Percentiles rank a stretch among this genome's conserved stretches.
Evolutionary conservation across 306 rosid genomes (phyloP).

Genomic region (Quercus rubra): DNA sequence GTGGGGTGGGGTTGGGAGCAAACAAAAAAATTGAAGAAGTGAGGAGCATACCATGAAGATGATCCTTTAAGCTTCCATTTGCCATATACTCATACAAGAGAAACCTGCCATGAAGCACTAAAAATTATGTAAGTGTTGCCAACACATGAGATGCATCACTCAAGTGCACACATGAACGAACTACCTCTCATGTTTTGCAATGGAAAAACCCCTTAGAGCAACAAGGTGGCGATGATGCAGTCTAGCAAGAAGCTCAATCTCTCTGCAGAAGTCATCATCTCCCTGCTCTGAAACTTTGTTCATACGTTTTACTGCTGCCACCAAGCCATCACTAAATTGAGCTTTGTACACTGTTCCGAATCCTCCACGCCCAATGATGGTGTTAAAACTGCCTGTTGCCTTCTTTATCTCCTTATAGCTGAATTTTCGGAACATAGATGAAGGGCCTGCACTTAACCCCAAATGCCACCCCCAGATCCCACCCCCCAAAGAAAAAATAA

Average conservation of each 20-base stretch:
- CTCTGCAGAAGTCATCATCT: conserved; percentile 86
- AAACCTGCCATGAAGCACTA: conserved; percentile 64
- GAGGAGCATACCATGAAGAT: conserved; percentile 87
- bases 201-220: conserved; percentile 78
- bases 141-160: conserved; percentile 25
- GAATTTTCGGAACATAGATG: conserved; percentile 70
- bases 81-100: conserved; percentile 92
- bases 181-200: conserved; percentile 79
- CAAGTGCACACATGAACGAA: conserved; percentile 9
- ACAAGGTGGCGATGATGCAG: conserved; percentile 98
- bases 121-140: conserved; percentile 23
- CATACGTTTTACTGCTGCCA: conserved; percentile 84
- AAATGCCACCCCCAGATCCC: background rate
- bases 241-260: conserved; percentile 88
- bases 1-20: too few species aligned
- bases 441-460: conserved; percentile 54
- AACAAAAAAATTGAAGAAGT: conserved; percentile 1
- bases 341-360: conserved; percentile 94
- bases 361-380: conserved; percentile 89
- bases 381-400: conserved; percentile 77
- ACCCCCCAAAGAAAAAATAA: conserved; percentile 10
- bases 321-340: conserved; percentile 69
- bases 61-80: conserved; percentile 98
- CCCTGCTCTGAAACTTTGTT: conserved; percentile 81
- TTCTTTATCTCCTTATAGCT: conserved; percentile 88